Conservation (phyloP, 2,329 filamentous ascomycete genomes). For the Laburnicola sp. region DNA sequence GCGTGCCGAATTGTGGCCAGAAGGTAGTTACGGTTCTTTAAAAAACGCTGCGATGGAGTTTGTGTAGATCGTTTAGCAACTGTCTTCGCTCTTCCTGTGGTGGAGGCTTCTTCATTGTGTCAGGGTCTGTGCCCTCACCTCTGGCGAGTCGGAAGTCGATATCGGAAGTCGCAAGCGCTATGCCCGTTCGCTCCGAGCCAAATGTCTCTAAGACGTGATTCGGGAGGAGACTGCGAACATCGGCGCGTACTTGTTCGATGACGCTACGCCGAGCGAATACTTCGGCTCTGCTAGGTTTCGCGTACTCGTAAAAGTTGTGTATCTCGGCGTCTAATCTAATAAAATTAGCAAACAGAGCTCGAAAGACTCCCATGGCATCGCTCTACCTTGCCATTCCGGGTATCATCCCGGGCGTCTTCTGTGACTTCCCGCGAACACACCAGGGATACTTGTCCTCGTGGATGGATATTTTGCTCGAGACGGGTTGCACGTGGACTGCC, state of each 20-base stretch:
- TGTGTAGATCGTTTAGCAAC: constrained; percentile 7
- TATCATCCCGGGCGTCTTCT: background rate
- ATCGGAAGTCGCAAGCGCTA: constrained; percentile 58
- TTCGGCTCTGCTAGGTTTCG: constrained; percentile 50
- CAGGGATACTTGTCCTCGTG: constrained; percentile 24
- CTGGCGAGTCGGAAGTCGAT: constrained; percentile 53
- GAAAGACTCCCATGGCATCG: constrained; percentile 6
- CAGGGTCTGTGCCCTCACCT: constrained; percentile 6
- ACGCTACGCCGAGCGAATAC: constrained; percentile 41
- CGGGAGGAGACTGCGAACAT: constrained; percentile 25
- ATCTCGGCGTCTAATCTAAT: constrained; percentile 35
- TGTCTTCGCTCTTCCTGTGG: constrained; percentile 9
- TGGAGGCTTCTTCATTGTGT: constrained; percentile 20
- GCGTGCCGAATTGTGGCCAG: constrained; percentile 28
- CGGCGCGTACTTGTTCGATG: constrained; percentile 32
- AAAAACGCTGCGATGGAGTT: constrained; percentile 9
- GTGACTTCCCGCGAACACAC: constrained; percentile 6
- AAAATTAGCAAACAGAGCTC: background rate
- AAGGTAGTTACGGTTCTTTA: constrained; percentile 14
- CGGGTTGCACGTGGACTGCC: constrained; percentile 22
- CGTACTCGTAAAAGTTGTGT: constrained; percentile 29
- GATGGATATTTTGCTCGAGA: background rate
- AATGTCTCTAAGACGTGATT: constrained; percentile 48
- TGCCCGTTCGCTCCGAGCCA: constrained; percentile 58
- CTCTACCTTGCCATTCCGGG: constrained; percentile 7